phyloP scores from a whole-genome alignment of 2,329 filamentous ascomycete genomes.

The Exserohilum rostratum region DNA sequence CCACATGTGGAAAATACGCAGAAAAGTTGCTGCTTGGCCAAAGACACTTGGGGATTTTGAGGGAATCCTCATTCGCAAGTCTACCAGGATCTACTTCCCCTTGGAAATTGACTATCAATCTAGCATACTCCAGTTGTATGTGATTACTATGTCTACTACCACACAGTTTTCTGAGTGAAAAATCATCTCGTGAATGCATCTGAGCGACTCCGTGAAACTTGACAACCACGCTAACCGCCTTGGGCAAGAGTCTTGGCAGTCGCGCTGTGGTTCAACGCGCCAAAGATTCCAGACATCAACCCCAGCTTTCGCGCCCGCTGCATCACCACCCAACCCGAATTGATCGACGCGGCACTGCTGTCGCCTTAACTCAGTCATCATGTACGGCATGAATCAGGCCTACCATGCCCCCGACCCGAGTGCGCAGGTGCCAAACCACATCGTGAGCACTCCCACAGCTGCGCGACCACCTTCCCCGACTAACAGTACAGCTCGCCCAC shows the following conservation, averaged over 20 bases:
- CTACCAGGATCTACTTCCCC: no score
- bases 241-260: conserved; percentile 8
- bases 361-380: conserved; percentile 34
- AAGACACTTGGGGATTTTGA: no score
- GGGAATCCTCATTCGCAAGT: no score
- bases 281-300: conserved; percentile 26
- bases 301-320: conserved; percentile 27
- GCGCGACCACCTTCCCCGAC: conserved; percentile 14
- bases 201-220: no score
- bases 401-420: conserved; percentile 44
- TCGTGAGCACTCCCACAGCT: conserved; percentile 34
- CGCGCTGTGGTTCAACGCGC: conserved; percentile 25
- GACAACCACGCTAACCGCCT: conserved; percentile 2
- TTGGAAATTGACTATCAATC: no score
- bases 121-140: no score
- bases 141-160: no score
- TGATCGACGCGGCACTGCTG: conserved; percentile 27
- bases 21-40: no score
- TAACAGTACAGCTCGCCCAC: conserved; percentile 71
- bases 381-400: conserved; percentile 45
- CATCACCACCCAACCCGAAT: conserved; percentile 16
- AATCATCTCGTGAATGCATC: no score
- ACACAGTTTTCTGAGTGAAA: no score
- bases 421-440: conserved; percentile 40
- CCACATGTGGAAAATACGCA: no score